Percentiles rank a stretch among this genome's conserved stretches.
Conservation (phyloP, 1,284 basidiomycete genomes). For the Cutaneotrichosporon daszewskae region DNA sequence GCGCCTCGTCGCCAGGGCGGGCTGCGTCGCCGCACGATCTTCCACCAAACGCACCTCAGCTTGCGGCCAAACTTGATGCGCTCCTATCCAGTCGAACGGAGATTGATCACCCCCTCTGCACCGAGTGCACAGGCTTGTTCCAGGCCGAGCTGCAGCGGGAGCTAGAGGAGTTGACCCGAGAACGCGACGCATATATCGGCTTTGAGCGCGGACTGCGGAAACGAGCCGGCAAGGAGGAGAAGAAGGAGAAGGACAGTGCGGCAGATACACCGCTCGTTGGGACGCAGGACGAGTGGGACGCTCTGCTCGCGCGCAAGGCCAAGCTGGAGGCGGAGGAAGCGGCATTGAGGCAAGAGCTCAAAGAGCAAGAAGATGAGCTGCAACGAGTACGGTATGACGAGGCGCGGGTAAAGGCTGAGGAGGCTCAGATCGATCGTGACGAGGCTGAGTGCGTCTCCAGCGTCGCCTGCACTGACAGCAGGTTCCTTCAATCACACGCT, state of each 20-base stretch:
- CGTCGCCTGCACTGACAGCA: slow-evolving; percentile 44
- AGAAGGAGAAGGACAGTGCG: slow-evolving; percentile 54
- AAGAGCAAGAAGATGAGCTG: slow-evolving; percentile 62
- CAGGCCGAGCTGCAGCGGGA: slow-evolving; percentile 71
- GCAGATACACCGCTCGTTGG: slow-evolving; percentile 53
- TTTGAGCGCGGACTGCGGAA: slow-evolving; percentile 72
- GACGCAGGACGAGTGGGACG: slow-evolving; percentile 49
- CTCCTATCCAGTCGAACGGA: slow-evolving; percentile 72
- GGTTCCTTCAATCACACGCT: slow-evolving; percentile 35
- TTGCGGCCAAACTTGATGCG: slow-evolving; percentile 57
- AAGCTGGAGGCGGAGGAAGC: slow-evolving; percentile 68
- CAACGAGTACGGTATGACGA: slow-evolving; percentile 67
- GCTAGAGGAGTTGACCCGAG: slow-evolving; percentile 82
- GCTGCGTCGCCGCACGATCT: slow-evolving; percentile 3
- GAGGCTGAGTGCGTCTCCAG: slow-evolving; percentile 54
- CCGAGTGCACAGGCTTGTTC: slow-evolving; percentile 83
- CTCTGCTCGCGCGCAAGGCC: slow-evolving; percentile 54
- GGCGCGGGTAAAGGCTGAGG: slow-evolving; percentile 65
- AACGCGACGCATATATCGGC: slow-evolving; percentile 84
- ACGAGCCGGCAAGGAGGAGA: slow-evolving; percentile 50
- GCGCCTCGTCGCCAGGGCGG: slow-evolving; percentile 6
- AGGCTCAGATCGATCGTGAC: slow-evolving; percentile 64
- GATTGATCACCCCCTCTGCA: slow-evolving; percentile 90
- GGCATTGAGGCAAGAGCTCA: slow-evolving; percentile 32
- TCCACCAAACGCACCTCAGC: slow-evolving; percentile 9